Evolutionary conservation across 139 green algal genomes (phyloP).

Genomic region (Penium margaritaceum): DNA sequence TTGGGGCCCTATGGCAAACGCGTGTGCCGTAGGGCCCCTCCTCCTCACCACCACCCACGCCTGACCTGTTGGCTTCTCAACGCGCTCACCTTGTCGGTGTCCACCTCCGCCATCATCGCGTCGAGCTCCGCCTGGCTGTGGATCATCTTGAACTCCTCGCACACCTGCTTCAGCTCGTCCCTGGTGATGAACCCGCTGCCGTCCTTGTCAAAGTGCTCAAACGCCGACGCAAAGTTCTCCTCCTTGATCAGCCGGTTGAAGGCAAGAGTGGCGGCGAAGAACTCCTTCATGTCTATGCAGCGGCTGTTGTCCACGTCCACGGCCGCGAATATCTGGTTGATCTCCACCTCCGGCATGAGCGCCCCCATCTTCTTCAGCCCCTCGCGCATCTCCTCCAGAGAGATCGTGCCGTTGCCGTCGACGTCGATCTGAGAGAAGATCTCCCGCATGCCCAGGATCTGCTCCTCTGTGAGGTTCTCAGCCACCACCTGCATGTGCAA

Average conservation of each 20-base stretch:
- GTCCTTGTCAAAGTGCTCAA: slow-evolving; percentile 43
- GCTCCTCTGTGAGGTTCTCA: slow-evolving; percentile 45
- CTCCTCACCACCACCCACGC: too few species aligned
- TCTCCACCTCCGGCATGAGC: slow-evolving; percentile 49
- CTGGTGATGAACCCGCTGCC: slow-evolving; percentile 30
- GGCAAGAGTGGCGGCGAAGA: slow-evolving; percentile 59
- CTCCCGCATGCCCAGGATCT: slow-evolving; percentile 50
- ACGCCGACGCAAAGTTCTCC: slow-evolving; percentile 43
- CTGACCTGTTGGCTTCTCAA: too few species aligned
- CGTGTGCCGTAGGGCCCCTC: too few species aligned
- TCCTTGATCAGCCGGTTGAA: slow-evolving; percentile 34
- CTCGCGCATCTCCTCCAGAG: slow-evolving; percentile 51
- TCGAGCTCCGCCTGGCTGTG: neutral
- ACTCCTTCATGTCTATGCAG: slow-evolving; percentile 79
- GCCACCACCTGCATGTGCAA: slow-evolving; percentile 67
- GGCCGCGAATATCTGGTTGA: slow-evolving; percentile 65
- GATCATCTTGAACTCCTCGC: neutral
- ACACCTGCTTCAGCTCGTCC: slow-evolving; percentile 23
- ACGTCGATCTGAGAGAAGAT: slow-evolving; percentile 55
- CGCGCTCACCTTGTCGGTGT: slow-evolving; percentile 17
- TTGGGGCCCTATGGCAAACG: too few species aligned
- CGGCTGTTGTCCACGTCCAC: slow-evolving; percentile 50
- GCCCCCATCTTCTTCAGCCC: slow-evolving; percentile 48
- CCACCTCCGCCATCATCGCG: slow-evolving; percentile 19
- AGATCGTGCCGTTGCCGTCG: slow-evolving; percentile 55